Evolutionary conservation across 2,329 filamentous ascomycete genomes (phyloP), one percentile per base, ranked within the genome.

Genomic region (Trichoderma brevicompactum): DNA sequence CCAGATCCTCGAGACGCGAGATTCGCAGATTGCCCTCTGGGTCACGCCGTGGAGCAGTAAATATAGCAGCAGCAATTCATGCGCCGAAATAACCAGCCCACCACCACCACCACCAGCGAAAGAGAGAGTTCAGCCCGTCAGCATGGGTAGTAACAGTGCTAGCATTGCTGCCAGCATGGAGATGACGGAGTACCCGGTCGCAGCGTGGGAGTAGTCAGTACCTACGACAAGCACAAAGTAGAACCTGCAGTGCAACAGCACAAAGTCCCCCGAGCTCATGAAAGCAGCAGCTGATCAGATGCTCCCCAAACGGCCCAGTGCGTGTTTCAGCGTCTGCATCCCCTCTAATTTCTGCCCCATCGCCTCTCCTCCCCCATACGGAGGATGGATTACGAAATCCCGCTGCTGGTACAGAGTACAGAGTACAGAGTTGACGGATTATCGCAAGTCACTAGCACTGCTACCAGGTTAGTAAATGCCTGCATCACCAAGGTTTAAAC

Each of bases 291-390:
- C 10, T 49, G 48, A 41, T 52, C 50, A n/a, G 32, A 36, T 19
- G 32, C 50, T 53, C 17, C 46, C 58, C 48, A 19, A 36, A 61
- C 17, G 46, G 58, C 36, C 58, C 58, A 61, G 58, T 61, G 58
- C 46, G 38, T 52, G 58, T 61, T 61, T 61, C 58, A 61, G 58
- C 58, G n/a, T 52, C 46, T 52, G 58, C 44, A 43, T 52, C 58
- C 36, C 58, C 58, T 61, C 46, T 23, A 50, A 61, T 61, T 52
- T 41, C 34, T 61, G 41, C 54, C 34, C 50, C 50, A 28, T 28
- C 23, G 23, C 23, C 23, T 28, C 23, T 28, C 23, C 23, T 28
- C 23, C 23, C 23, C 23, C 23, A 28, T 28, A 28, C 5, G 23
- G 23, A 28, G 23, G 23, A 3, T 5, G 23, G 23, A 28, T 28